Evolutionary conservation across 2,329 filamentous ascomycete genomes (phyloP).

Genomic region (Sphaerulina vaccinii): DNA sequence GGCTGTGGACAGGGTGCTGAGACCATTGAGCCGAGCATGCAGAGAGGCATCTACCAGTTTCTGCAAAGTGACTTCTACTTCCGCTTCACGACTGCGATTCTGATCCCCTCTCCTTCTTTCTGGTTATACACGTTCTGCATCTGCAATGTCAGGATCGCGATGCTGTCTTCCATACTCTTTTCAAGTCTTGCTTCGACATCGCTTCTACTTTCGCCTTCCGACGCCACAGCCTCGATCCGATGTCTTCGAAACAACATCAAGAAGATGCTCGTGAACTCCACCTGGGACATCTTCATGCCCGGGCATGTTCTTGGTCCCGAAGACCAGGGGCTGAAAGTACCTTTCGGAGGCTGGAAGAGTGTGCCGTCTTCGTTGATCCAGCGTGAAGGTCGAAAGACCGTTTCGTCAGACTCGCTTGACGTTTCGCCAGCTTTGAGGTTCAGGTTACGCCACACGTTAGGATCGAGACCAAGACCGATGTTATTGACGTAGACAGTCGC

Average conservation of each 20-base stretch:
- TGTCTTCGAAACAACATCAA: slow-evolving; percentile 37
- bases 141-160: slow-evolving; percentile 31
- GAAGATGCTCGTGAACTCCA: slow-evolving; percentile 54
- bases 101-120: background rate
- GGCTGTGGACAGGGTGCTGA: no score
- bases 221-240: slow-evolving; percentile 26
- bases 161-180: slow-evolving; percentile 25
- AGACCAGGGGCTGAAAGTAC: slow-evolving; percentile 51
- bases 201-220: slow-evolving; percentile 17
- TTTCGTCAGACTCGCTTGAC: slow-evolving; percentile 31
- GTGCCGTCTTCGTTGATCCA: slow-evolving; percentile 39
- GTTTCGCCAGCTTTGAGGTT: slow-evolving; percentile 18
- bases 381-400: slow-evolving; percentile 41
- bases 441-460: slow-evolving; percentile 27
- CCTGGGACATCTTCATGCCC: slow-evolving; percentile 56
- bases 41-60: no score
- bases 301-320: slow-evolving; percentile 52
- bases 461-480: slow-evolving; percentile 33
- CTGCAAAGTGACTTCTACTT: no score
- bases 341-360: slow-evolving; percentile 41
- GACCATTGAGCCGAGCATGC: no score
- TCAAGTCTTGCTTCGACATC: slow-evolving; percentile 27
- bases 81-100: background rate
- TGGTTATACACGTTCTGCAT: slow-evolving; percentile 18
- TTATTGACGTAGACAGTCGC: slow-evolving; percentile 41